A percentile compares a stretch with the other conserved stretches of the same genome.
Evolutionary conservation across 306 rosid species (phyloP).

Genomic region (Begonia masoniana): DNA sequence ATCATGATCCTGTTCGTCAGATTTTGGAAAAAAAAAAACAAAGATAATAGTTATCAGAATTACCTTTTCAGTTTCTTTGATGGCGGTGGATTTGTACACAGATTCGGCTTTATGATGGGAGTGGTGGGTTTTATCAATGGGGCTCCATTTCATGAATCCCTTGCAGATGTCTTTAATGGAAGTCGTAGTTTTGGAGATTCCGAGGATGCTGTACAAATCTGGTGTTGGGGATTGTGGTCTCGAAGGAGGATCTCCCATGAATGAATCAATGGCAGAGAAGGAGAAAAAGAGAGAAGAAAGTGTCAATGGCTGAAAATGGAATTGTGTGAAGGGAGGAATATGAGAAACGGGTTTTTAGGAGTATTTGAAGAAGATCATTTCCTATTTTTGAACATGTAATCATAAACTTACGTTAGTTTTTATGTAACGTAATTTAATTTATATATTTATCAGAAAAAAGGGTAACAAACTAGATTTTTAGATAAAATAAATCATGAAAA

Average conservation of each 20-base stretch:
- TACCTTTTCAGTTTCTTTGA: conserved; percentile 17
- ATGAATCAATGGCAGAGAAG: conserved; percentile 4
- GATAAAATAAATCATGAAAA: no score
- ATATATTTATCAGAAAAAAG: no score
- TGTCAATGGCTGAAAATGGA: background rate
- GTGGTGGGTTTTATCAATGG: conserved; percentile 18
- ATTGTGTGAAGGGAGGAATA: no score
- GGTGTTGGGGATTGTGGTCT: conserved; percentile 25
- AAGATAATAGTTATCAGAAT: no score
- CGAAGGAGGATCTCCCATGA: conserved; percentile 37
- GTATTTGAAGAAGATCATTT: no score
- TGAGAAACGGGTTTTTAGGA: no score
- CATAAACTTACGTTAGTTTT: no score
- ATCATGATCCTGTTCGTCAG: background rate
- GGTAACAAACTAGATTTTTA: no score
- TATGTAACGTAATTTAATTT: no score
- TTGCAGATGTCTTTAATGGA: conserved; percentile 49
- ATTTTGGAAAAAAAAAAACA: no score
- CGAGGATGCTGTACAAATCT: conserved; percentile 37
- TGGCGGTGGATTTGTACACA: conserved; percentile 3
- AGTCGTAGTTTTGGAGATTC: conserved; percentile 23
- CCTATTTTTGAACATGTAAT: no score
- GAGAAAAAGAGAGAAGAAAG: conserved; percentile 1
- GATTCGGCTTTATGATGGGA: conserved; percentile 4
- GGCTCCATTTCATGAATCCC: conserved; percentile 27